Percentiles rank a stretch among this genome's conserved stretches.
These are phyloP conservation scores for Periconia macrospinosa DNA, from an alignment of 2,329 filamentous ascomycete species.

Conservation along the genomic window DNA sequence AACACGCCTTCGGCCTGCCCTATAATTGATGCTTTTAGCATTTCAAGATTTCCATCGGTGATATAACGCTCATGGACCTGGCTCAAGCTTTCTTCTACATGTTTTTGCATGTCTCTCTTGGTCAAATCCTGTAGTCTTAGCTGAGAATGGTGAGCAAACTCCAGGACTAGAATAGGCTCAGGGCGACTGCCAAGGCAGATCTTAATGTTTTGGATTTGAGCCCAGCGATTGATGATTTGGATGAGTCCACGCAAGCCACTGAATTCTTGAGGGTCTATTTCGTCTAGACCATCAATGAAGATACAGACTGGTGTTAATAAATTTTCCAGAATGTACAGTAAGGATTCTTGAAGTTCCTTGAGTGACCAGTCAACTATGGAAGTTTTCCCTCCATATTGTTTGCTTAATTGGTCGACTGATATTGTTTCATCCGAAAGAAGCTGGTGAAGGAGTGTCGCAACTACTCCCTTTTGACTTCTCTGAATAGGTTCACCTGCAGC, in stretches of 20 bases:
- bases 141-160: background rate
- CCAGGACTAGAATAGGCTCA: background rate
- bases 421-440: background rate
- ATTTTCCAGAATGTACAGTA: background rate
- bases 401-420: no score
- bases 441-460: background rate
- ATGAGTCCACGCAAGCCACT: constrained; percentile 1
- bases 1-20: constrained; percentile 1
- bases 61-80: background rate
- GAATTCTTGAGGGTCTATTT: constrained; percentile 1
- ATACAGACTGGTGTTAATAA: background rate
- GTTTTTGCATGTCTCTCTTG: background rate
- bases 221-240: background rate
- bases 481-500: background rate
- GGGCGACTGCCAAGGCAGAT: constrained; percentile 4
- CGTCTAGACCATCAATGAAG: constrained; percentile 9
- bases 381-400: background rate
- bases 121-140: constrained; percentile 5
- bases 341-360: background rate
- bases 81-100: background rate
- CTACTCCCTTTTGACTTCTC: constrained; percentile 1
- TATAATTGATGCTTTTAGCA: background rate
- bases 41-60: background rate
- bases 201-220: background rate
- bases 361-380: background rate